phyloP scores from a whole-genome alignment of 805 yeast genomes.

The Ogataea siamensis region DNA sequence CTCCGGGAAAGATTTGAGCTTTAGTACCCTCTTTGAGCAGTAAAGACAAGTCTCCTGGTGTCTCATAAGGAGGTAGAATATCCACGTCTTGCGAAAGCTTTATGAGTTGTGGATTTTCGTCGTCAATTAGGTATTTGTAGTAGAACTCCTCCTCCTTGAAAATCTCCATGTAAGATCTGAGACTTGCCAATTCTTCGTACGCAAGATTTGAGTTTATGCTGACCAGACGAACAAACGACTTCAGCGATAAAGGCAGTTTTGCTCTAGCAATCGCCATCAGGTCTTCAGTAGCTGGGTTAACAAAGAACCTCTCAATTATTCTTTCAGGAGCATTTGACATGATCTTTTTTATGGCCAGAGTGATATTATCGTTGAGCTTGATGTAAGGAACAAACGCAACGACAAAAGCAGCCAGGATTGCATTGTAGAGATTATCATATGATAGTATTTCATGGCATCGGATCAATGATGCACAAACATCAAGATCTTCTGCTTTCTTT shows the following conservation, averaged over 20 bases:
- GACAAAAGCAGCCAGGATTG: slow-evolving; percentile 46
- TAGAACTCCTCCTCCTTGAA: slow-evolving; percentile 40
- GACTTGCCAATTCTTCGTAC: slow-evolving; percentile 51
- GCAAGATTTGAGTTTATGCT: slow-evolving; percentile 69
- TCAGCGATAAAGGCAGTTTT: slow-evolving; percentile 66
- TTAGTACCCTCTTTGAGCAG: slow-evolving; percentile 53
- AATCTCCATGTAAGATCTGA: slow-evolving; percentile 61
- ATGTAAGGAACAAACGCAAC: slow-evolving; percentile 48
- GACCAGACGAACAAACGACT: slow-evolving; percentile 59
- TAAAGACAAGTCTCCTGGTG: slow-evolving; percentile 43
- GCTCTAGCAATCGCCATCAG: slow-evolving; percentile 57
- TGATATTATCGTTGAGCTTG: slow-evolving; percentile 43
- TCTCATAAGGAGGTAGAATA: slow-evolving; percentile 51
- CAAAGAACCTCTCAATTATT: slow-evolving; percentile 45
- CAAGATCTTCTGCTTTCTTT: slow-evolving; percentile 36
- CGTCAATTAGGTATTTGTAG: slow-evolving; percentile 45
- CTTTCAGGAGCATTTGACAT: slow-evolving; percentile 45
- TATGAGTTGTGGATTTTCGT: slow-evolving; percentile 50
- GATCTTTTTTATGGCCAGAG: slow-evolving; percentile 42
- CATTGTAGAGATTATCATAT: slow-evolving; percentile 51
- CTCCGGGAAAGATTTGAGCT: slow-evolving; percentile 64
- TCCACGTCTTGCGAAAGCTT: slow-evolving; percentile 41
- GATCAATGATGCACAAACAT: slow-evolving; percentile 46
- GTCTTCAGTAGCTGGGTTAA: slow-evolving; percentile 41
- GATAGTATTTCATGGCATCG: slow-evolving; percentile 41